Percentiles rank a stretch among this genome's conserved stretches.
phyloP scores from a whole-genome alignment of 2,329 filamentous ascomycete species.

The Botrytis aclada region DNA sequence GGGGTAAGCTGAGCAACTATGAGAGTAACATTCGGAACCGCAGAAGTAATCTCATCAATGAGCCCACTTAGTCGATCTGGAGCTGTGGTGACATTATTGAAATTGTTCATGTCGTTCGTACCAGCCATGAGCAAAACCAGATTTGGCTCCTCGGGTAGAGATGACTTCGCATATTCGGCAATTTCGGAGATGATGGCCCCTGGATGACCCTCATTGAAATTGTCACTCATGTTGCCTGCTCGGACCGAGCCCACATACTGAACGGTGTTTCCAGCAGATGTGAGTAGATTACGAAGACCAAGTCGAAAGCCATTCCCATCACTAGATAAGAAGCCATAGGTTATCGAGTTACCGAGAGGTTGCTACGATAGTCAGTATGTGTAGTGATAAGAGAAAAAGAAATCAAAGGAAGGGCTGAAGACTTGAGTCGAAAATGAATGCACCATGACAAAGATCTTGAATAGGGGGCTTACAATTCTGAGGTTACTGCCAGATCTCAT shows the following conservation, averaged over 20 bases:
- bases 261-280: conserved; percentile 26
- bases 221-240: conserved; percentile 38
- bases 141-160: conserved; percentile 34
- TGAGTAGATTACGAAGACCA: conserved; percentile 33
- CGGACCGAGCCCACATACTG: conserved; percentile 37
- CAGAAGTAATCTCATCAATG: conserved; percentile 37
- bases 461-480: conserved; percentile 13
- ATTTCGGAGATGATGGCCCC: conserved; percentile 38
- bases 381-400: background rate
- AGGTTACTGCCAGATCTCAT: background rate
- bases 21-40: conserved; percentile 37
- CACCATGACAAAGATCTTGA: background rate
- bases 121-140: conserved; percentile 38
- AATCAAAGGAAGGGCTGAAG: background rate
- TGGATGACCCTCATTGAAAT: conserved; percentile 38
- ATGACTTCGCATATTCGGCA: conserved; percentile 22
- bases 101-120: conserved; percentile 38
- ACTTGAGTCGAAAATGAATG: too few species aligned
- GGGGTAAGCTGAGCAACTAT: conserved; percentile 41
- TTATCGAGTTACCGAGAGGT: conserved; percentile 42
- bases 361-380: background rate
- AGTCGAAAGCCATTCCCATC: conserved; percentile 43
- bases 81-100: conserved; percentile 31
- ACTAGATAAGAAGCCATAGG: conserved; percentile 35
- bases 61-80: conserved; percentile 37